Evolutionary conservation across 2,329 filamentous ascomycete genomes (phyloP).

Genomic region (Alternaria panax): DNA sequence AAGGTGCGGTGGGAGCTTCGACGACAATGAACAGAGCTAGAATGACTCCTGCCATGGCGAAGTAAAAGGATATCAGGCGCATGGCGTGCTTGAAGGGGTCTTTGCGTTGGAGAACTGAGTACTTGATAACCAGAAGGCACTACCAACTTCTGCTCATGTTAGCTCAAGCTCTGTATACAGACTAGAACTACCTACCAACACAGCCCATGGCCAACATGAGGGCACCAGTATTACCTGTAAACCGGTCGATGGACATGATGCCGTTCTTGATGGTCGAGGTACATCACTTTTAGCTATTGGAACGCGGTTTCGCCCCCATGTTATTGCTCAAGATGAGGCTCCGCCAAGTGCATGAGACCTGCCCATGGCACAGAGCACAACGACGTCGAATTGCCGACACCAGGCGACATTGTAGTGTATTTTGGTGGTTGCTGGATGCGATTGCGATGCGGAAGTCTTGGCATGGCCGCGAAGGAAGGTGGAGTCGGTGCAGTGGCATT

Average conservation of each 20-base stretch:
- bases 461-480: not conserved
- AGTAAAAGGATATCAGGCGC: slow-evolving; percentile 58
- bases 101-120: slow-evolving; percentile 57
- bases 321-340: not conserved
- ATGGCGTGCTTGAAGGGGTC: slow-evolving; percentile 61
- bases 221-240: slow-evolving; percentile 57
- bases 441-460: not conserved
- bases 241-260: slow-evolving; percentile 61
- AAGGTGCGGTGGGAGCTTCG: slow-evolving; percentile 49
- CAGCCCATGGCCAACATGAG: slow-evolving; percentile 68
- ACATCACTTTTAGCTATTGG: not conserved
- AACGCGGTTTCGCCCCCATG: not conserved
- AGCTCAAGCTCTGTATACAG: not conserved
- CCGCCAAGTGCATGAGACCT: slow-evolving; percentile 11
- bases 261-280: slow-evolving; percentile 68
- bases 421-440: not conserved
- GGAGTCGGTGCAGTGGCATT: not conserved
- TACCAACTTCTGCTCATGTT: slow-evolving; percentile 33
- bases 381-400: not conserved
- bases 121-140: slow-evolving; percentile 51
- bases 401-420: not conserved
- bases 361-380: not conserved
- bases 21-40: slow-evolving; percentile 67
- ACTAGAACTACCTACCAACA: slow-evolving; percentile 65
- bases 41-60: slow-evolving; percentile 58